These are phyloP conservation scores for Rutstroemia sp. DNA, from an alignment of 2,329 filamentous ascomycete species.

Conservation along the genomic window DNA sequence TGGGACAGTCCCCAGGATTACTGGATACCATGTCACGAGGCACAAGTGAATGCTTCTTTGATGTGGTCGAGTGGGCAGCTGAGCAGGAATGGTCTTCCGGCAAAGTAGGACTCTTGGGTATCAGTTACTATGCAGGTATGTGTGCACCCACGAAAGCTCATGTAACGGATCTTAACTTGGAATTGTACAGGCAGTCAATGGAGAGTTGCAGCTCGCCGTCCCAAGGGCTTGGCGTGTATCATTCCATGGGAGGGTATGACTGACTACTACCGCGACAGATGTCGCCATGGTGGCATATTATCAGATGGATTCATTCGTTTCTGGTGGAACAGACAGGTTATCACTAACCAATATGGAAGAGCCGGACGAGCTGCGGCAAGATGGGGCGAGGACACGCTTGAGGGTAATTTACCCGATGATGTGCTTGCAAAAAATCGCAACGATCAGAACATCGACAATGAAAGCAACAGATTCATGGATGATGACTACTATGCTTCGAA, in stretches of 20 bases:
- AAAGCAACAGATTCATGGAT: constrained; percentile 43
- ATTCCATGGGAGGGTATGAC: constrained; percentile 51
- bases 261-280: constrained; percentile 48
- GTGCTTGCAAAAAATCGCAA: constrained; percentile 30
- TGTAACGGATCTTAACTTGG: not conserved
- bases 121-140: constrained; percentile 42
- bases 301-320: constrained; percentile 52
- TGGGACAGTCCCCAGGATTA: constrained; percentile 44
- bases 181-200: constrained; percentile 36
- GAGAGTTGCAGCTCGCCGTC: constrained; percentile 44
- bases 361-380: constrained; percentile 37
- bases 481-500: constrained; percentile 16
- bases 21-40: constrained; percentile 46
- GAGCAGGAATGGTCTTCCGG: constrained; percentile 43
- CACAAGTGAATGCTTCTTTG: constrained; percentile 44
- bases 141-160: no score
- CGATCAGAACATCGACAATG: constrained; percentile 39
- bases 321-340: constrained; percentile 62
- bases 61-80: constrained; percentile 45
- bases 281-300: constrained; percentile 54
- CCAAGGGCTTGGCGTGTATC: constrained; percentile 43
- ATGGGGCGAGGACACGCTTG: constrained; percentile 40
- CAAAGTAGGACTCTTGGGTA: constrained; percentile 43
- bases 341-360: constrained; percentile 61
- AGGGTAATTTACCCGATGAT: constrained; percentile 49